Conservation (phyloP, 495 filamentous ascomycete genomes). For the Neurospora hispaniola region DNA sequence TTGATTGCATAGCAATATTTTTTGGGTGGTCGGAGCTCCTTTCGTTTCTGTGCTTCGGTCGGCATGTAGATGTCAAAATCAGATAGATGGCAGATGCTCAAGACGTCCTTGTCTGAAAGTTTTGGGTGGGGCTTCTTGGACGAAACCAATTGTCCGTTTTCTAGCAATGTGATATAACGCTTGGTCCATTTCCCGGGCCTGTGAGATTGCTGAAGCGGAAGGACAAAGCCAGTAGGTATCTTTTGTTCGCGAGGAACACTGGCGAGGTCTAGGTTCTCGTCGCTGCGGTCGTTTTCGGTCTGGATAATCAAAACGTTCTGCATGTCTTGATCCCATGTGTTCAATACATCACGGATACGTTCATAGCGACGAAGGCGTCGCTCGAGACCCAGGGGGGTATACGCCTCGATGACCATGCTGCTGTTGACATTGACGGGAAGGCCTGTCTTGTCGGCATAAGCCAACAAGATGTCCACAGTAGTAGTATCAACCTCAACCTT, state of each 20-base stretch:
- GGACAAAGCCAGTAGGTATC: constrained; percentile 41
- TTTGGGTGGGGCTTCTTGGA: constrained; percentile 54
- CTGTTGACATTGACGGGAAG: constrained; percentile 47
- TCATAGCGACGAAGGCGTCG: constrained; percentile 81
- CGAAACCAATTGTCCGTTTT: constrained; percentile 64
- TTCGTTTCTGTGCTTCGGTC: constrained; percentile 47
- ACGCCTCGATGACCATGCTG: constrained; percentile 67
- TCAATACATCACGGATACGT: constrained; percentile 76
- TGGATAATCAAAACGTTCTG: constrained; percentile 57
- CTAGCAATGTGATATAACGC: constrained; percentile 60
- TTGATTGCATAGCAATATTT: constrained; percentile 81
- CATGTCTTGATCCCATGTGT: constrained; percentile 76
- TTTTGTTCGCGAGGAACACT: constrained; percentile 49
- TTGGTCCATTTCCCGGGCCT: constrained; percentile 79
- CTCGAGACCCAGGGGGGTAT: constrained; percentile 64
- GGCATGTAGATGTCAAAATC: constrained; percentile 90
- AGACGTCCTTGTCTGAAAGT: constrained; percentile 47
- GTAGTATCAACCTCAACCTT: constrained; percentile 65
- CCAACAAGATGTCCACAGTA: constrained; percentile 55
- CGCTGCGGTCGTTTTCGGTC: constrained; percentile 23
- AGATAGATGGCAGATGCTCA: constrained; percentile 73
- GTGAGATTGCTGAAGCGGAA: constrained; percentile 71
- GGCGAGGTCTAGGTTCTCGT: constrained; percentile 36
- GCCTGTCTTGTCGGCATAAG: constrained; percentile 41
- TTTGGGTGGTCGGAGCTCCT: constrained; percentile 63